Conservation (phyloP, 2,329 filamentous ascomycete species). For the Gyromitra esculenta region DNA sequence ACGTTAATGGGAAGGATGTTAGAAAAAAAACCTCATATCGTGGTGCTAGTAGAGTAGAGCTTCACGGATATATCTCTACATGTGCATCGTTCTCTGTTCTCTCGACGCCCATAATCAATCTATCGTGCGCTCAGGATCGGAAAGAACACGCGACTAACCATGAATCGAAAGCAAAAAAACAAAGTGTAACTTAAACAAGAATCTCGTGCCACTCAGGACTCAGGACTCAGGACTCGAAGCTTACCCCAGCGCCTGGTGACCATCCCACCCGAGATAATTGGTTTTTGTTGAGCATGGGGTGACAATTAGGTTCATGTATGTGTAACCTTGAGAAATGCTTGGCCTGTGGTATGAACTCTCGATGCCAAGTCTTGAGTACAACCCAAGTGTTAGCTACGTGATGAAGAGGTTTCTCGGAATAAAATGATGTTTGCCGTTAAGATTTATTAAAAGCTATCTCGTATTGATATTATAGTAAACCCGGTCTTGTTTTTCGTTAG, state of each 20-base stretch:
- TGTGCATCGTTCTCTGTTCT: not conserved
- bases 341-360: slow-evolving; percentile 7
- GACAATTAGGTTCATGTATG: slow-evolving; percentile 42
- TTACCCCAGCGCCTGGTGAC: slow-evolving; percentile 23
- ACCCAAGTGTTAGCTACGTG: not conserved
- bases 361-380: slow-evolving; percentile 11
- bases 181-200: slow-evolving; percentile 33
- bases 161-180: slow-evolving; percentile 20
- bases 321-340: slow-evolving; percentile 38
- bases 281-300: slow-evolving; percentile 14
- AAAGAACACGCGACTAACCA: slow-evolving; percentile 40
- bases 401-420: not conserved
- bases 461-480: not conserved
- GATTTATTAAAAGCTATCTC: not conserved
- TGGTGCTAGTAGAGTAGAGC: not conserved
- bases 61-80: not conserved
- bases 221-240: not conserved
- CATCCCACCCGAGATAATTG: slow-evolving; percentile 21
- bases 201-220: slow-evolving; percentile 35
- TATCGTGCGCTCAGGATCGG: slow-evolving; percentile 25
- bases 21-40: not conserved
- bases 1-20: not conserved
- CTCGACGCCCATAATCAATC: slow-evolving; percentile 6
- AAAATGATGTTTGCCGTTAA: not conserved
- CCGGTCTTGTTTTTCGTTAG: not conserved